Evolutionary conservation across 805 yeast genomes (phyloP), one percentile per base, ranked within the genome.

Genomic region (Millerago galiae): DNA sequence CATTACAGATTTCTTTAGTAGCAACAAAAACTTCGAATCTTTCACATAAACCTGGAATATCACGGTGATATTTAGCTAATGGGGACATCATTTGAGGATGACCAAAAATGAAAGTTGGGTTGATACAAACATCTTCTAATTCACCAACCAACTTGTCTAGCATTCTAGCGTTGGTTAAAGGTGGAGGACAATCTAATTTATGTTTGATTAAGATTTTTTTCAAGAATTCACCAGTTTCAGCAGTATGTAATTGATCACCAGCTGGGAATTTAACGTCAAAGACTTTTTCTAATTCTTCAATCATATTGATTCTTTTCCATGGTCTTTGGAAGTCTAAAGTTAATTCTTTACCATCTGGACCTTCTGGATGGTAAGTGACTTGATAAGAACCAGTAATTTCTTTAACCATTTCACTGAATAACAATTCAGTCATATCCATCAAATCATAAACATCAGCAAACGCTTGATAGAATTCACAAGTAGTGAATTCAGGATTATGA

Each of bases 1-100:
- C 98, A 60, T 91, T 91, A 76, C 93, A 84, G 56, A 91, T 90
- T 75, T 91, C 99, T 77, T 91, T 91, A 54, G 98, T 93, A 44
- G 96, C 98, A 53, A 93, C 98, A 60, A 91, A 91, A 46, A 93
- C 96, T 73, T 91, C 99, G 65, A 91, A 91, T 69, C 99, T 81
- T 72, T 91, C 99, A 77, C 97, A 89, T 62, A 91, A 73, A 58
- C 99, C 99, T 47, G 96, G 95, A 50, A 77, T 75, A 47, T 81
- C 75, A 70, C 99, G 83, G 65, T 91, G 86, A 72, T 86, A 87
- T 74, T 91, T 91, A 63, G 99, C 99, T 68, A 91, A 77, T 53
- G 99, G 99, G 45, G 98, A 91, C 99, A 91, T 91, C 95, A 91
- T 88, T 73, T 91, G 97, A 46, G 99, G 99, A 68, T 91, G 99